Evolutionary conservation across 2,329 filamentous ascomycete genomes (phyloP).

Genomic region (Colletotrichum sp.): DNA sequence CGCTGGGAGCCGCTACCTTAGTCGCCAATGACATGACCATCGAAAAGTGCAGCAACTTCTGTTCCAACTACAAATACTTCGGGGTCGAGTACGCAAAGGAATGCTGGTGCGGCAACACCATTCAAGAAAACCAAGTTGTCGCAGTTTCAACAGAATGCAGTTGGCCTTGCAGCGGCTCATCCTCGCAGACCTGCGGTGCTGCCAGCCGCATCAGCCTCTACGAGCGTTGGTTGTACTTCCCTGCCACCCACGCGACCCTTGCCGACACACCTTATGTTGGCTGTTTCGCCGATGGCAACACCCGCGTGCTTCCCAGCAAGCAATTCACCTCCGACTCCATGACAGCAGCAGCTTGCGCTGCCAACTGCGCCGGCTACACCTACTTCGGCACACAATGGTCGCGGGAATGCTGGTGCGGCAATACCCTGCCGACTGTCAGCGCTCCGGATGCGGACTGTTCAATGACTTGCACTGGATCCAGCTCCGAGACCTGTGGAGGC

Average conservation of each 20-base stretch:
- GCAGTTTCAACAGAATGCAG: neutral
- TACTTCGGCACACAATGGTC: conserved; percentile 54
- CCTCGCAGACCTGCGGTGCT: neutral
- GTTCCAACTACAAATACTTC: conserved; percentile 31
- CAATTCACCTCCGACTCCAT: conserved; percentile 34
- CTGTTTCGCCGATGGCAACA: neutral
- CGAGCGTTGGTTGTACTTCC: neutral
- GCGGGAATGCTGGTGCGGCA: conserved; percentile 45
- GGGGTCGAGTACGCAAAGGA: conserved; percentile 24
- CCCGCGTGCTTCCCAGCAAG: conserved; percentile 33
- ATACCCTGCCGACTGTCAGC: conserved; percentile 37
- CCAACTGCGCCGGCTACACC: conserved; percentile 41
- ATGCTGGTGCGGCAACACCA: conserved; percentile 22
- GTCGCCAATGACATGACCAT: conserved; percentile 50
- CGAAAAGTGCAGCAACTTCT: conserved; percentile 54
- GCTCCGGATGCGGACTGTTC: conserved; percentile 37
- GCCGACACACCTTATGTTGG: neutral
- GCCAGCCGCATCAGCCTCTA: neutral
- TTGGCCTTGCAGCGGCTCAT: neutral
- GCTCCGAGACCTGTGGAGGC: conserved; percentile 42
- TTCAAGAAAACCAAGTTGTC: neutral
- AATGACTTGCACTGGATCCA: conserved; percentile 44
- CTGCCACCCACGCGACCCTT: neutral
- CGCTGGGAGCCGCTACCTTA: conserved; percentile 42
- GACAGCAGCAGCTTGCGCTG: conserved; percentile 43